Percentiles rank a stretch among this genome's conserved stretches.
These are phyloP conservation scores for Kalaharituber pfeilii DNA, from an alignment of 2,329 filamentous ascomycete genomes.

Conservation along the genomic window DNA sequence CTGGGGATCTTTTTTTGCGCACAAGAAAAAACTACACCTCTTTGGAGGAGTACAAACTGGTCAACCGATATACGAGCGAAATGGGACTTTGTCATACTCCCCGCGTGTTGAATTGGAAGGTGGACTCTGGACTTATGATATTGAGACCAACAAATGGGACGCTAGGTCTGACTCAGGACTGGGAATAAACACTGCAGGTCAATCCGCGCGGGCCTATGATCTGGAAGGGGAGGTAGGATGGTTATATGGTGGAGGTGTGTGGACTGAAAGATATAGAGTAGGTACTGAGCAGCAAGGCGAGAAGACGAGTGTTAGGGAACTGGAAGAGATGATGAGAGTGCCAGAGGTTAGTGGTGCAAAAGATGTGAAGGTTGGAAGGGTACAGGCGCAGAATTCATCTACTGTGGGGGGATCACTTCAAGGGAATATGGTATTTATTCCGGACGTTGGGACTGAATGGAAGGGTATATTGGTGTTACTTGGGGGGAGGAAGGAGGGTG, in stretches of 20 bases:
- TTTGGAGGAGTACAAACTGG: background rate
- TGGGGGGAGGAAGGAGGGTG: too few species aligned
- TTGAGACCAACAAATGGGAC: background rate
- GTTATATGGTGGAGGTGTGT: background rate
- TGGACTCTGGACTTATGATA: background rate
- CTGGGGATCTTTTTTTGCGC: background rate
- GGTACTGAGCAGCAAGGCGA: background rate
- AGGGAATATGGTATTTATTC: too few species aligned
- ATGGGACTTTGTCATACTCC: background rate
- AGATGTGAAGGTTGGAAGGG: too few species aligned
- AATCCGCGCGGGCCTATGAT: background rate
- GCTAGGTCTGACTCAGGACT: background rate
- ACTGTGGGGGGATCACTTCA: too few species aligned
- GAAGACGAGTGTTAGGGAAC: background rate
- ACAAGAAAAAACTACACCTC: background rate
- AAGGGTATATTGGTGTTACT: too few species aligned
- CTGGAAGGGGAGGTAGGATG: background rate
- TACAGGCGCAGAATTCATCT: too few species aligned
- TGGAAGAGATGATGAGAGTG: background rate
- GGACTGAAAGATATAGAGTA: background rate
- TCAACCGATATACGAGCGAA: background rate
- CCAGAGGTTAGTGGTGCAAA: background rate
- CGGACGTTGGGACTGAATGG: too few species aligned
- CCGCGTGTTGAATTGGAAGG: background rate
- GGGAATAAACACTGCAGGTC: background rate